These are phyloP conservation scores for Russula griseocarnosa DNA, from an alignment of 768 basidiomycete species.

Conservation along the genomic window DNA sequence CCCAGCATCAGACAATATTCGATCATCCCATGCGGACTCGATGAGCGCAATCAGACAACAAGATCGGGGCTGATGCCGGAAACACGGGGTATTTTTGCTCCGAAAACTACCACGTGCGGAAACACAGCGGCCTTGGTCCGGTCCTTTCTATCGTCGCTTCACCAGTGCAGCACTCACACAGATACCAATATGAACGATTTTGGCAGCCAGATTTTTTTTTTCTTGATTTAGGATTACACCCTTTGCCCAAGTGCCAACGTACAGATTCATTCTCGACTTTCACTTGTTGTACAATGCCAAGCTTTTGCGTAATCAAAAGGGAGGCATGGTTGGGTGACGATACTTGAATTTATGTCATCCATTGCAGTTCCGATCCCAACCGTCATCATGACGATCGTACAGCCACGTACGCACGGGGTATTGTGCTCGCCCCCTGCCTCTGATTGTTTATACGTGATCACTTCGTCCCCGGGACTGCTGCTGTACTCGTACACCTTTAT, in stretches of 20 bases:
- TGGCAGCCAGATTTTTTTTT: background rate
- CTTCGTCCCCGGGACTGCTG: background rate
- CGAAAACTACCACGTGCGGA: background rate
- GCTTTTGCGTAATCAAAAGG: background rate
- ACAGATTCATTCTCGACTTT: background rate
- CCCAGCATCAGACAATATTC: background rate
- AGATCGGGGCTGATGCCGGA: background rate
- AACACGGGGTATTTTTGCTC: background rate
- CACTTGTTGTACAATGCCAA: background rate
- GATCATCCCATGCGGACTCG: background rate
- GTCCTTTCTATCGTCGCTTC: background rate
- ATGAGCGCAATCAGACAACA: slow-evolving; percentile 6
- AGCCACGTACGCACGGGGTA: slow-evolving; percentile 7
- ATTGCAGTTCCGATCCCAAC: background rate
- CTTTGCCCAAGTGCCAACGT: background rate
- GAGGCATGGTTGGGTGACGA: background rate
- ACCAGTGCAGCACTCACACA: background rate
- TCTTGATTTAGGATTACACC: slow-evolving; percentile 1
- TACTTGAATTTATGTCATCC: background rate
- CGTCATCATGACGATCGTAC: slow-evolving; percentile 4
- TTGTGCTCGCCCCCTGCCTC: background rate
- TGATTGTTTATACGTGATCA: background rate
- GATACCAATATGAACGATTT: background rate
- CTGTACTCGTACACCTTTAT: background rate
- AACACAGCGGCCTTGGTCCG: background rate